phyloP scores from a whole-genome alignment of 176 grass and related monocot genomes.

The Aegilops tauschii region DNA sequence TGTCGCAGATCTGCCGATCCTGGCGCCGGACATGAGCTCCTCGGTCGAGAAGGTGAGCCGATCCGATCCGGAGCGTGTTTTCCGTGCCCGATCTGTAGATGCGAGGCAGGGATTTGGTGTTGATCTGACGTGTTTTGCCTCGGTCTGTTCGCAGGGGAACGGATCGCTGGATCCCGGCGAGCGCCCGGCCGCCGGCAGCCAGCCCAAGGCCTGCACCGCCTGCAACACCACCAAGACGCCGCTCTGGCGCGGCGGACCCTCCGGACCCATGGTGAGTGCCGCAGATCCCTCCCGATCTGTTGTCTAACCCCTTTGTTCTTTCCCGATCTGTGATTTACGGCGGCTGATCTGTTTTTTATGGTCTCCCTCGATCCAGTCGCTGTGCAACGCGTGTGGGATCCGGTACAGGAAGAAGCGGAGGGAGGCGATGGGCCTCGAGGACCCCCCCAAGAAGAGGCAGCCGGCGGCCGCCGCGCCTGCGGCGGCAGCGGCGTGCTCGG shows the following conservation, averaged over 20 bases:
- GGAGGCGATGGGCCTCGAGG: conserved; percentile 48
- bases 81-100: not conserved
- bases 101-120: not conserved
- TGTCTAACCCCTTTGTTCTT: not conserved
- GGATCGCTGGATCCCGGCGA: conserved; percentile 48
- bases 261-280: conserved; percentile 67
- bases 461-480: not conserved
- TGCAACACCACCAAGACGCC: conserved; percentile 83
- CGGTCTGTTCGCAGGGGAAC: conserved; percentile 22
- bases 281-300: conserved; percentile 1
- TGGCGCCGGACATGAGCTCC: conserved; percentile 36
- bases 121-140: not conserved
- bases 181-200: conserved; percentile 32
- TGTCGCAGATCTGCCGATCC: conserved; percentile 41
- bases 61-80: conserved; percentile 12
- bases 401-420: conserved; percentile 88
- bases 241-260: conserved; percentile 79
- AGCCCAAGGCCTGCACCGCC: conserved; percentile 72
- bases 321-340: conserved; percentile 25
- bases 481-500: conserved; percentile 20
- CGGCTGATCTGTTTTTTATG: not conserved
- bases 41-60: conserved; percentile 48
- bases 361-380: conserved; percentile 39
- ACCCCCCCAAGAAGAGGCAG: conserved; percentile 51
- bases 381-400: conserved; percentile 99